Conservation (phyloP, 179 eudicot genomes). For the Spergularia azorica region DNA sequence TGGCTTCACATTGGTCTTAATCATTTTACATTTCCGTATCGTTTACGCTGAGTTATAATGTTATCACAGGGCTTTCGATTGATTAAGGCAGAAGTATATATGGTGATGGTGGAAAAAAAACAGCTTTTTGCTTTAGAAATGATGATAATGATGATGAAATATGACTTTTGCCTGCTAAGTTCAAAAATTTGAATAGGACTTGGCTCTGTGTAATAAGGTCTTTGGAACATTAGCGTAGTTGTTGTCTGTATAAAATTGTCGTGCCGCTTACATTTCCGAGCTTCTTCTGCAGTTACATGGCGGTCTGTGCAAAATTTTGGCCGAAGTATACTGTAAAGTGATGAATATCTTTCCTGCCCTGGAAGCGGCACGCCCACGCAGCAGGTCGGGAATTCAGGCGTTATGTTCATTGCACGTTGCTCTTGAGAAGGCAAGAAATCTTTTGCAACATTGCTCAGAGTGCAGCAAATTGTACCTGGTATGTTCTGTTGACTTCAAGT, state of each 20-base stretch:
- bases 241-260: neutral
- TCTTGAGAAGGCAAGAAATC: slow-evolving; percentile 89
- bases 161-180: neutral
- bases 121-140: neutral
- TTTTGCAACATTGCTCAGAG: slow-evolving; percentile 90
- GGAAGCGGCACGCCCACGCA: slow-evolving; percentile 92
- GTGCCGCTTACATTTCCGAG: slow-evolving; percentile 5
- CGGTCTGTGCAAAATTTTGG: slow-evolving; percentile 79
- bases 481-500: slow-evolving; percentile 27
- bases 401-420: slow-evolving; percentile 90
- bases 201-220: too few species aligned
- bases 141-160: neutral
- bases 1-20: slow-evolving; percentile 8
- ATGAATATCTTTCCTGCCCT: slow-evolving; percentile 75
- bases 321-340: slow-evolving; percentile 65
- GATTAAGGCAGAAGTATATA: neutral
- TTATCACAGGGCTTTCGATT: neutral
- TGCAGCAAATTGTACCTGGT: slow-evolving; percentile 96
- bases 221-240: neutral
- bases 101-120: too few species aligned
- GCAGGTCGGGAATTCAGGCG: slow-evolving; percentile 96
- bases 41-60: neutral
- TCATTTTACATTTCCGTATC: neutral
- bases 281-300: slow-evolving; percentile 75
- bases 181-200: neutral